A percentile compares a stretch with the other conserved stretches of the same genome.
These are phyloP conservation scores for Colletotrichum limetticola DNA, from an alignment of 2,329 filamentous ascomycete genomes.

Conservation along the genomic window DNA sequence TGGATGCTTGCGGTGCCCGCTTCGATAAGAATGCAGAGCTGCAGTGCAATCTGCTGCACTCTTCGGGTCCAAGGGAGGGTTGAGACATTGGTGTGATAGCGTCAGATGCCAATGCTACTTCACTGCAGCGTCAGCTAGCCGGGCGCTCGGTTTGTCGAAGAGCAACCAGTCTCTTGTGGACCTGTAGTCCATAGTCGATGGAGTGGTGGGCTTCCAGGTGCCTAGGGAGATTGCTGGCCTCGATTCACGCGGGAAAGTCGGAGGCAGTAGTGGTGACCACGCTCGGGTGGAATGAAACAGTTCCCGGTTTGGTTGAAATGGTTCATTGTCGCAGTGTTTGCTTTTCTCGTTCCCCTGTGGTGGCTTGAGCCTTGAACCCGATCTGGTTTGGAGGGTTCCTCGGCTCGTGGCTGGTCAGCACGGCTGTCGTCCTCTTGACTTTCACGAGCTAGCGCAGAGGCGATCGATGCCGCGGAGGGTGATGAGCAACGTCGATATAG, in stretches of 20 bases:
- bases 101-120: conserved; percentile 29
- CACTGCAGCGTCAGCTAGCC: background rate
- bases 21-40: conserved; percentile 2
- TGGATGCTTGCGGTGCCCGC: conserved; percentile 11
- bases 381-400: background rate
- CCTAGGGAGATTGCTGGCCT: background rate
- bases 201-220: conserved; percentile 3
- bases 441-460: conserved; percentile 19
- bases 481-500: background rate
- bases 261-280: background rate
- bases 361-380: conserved; percentile 18
- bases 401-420: conserved; percentile 3
- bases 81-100: conserved; percentile 31
- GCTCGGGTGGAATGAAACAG: conserved; percentile 26
- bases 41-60: conserved; percentile 17
- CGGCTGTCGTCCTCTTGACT: background rate
- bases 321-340: conserved; percentile 28
- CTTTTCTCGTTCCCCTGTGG: conserved; percentile 10
- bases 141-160: conserved; percentile 15
- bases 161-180: background rate
- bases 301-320: conserved; percentile 13
- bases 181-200: background rate
- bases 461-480: conserved; percentile 3
- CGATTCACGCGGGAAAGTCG: conserved; percentile 11
- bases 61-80: conserved; percentile 21